Base-by-base conservation (phyloP, 257 asterid species). In the Fraxinus cuspidata region DNA sequence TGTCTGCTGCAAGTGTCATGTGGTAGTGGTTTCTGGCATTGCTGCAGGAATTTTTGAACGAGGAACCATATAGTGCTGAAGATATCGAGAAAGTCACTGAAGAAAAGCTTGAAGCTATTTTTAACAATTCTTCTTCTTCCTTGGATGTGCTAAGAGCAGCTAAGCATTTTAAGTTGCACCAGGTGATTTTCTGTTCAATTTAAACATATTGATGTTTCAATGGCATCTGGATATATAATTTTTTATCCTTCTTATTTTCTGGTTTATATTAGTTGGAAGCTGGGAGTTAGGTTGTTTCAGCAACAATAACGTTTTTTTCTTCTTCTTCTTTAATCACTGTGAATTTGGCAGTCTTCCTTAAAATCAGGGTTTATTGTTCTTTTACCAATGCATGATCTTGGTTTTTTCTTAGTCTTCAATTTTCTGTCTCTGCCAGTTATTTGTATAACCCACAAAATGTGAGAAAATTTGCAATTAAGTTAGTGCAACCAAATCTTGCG, bases 131-230 rank as follows among this genome's bases (percentile, higher is more conserved):
- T 85, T 94, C 97, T 49, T 82, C 97, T 75, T 93, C 98, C 29
- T 83, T 96, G 86, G 97, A 96, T 51, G 99, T 96, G 67, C 81
- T 93, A 79, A 83, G 78, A 64, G 97, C 90, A 78, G 99, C 99
- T 68, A 90, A 84, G 74, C 87, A 87, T 74, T 96, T 84, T 83
- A 96, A 96, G 81, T 84, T 96, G 40, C 91, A 88, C 87, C 99
- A 96, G 96, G 99, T 96, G 71, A 83, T 27, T 70, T 37, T 49
- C 23, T 64, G 19, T 37, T 51, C 40, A 4, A 13, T 32, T n/a
- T 58, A 70, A 21, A 21, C 28, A n/a, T n/a, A 58, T 58, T 58
- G 66, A 29, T 21, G 68, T 25, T 60, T 60, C 6, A 25, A 23
- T 60, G 63, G 23, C 23, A 23, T 60, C 2, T 25, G 65, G 23